Evolutionary conservation across 2,329 filamentous ascomycete genomes (phyloP).

Genomic region (Ilyonectria robusta): DNA sequence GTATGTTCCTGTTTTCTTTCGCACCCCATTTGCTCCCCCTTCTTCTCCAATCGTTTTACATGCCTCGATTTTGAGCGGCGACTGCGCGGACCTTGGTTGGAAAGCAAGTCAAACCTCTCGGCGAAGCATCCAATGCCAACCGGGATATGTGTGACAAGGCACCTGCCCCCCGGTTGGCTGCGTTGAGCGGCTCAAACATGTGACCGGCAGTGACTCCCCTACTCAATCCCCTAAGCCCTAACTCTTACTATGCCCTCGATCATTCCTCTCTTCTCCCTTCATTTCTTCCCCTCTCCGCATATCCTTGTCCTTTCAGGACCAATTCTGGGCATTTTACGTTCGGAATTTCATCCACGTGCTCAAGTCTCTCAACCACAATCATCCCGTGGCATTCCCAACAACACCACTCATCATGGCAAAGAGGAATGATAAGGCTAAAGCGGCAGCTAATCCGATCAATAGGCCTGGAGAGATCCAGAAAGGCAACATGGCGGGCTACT

Average conservation of each 20-base stretch:
- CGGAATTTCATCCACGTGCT: background rate
- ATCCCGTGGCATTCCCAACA: background rate
- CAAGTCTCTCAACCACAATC: background rate
- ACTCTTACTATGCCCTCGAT: background rate
- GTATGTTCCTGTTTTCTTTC: background rate
- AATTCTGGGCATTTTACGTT: background rate
- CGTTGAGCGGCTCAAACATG: background rate
- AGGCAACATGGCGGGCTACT: background rate
- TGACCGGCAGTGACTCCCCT: background rate
- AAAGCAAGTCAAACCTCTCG: background rate
- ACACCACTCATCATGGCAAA: slow-evolving; percentile 9
- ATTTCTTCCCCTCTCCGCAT: background rate
- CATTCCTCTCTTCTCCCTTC: background rate
- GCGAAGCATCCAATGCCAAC: background rate
- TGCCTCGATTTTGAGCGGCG: background rate
- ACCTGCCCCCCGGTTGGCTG: background rate
- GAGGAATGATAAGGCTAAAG: background rate
- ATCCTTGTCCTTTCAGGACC: too few species aligned
- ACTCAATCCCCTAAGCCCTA: background rate
- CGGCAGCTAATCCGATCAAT: background rate
- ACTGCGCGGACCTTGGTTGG: background rate
- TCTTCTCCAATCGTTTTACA: background rate
- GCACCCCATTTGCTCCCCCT: background rate
- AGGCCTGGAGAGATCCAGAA: background rate
- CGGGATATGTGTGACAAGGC: background rate